Evolutionary conservation across 2,329 filamentous ascomycete species (phyloP), one percentile per base, ranked within the genome.

Genomic region (Acrodontium crateriforme): DNA sequence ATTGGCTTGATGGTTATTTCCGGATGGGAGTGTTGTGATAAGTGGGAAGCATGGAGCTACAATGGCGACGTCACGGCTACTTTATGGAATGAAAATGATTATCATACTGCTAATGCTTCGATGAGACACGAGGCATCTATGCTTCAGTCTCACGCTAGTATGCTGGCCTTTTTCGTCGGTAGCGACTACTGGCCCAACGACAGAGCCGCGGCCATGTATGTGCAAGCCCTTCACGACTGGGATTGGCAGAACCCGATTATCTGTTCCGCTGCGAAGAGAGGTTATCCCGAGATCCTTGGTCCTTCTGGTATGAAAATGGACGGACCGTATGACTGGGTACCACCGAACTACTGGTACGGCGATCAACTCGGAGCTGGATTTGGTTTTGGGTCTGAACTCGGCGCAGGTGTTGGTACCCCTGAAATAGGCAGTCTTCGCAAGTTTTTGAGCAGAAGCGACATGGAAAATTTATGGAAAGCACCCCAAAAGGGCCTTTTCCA

Each of bases 41-140:
- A 58, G 45, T 21, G 61, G 47, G 40, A 62, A 60, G 9, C 46
- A 35, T 37, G 60, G 58, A 12, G 50, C 51, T 4, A 47, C 44
- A 6, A 62, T 38, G 35, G 57, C 58, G 14, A 60, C 40, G n/a
- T 34, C 15, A 29, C 31, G 2, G 27, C 31, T 4, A 22, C 28
- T 2, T 16, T 29, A 3, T 34, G 31, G 31, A 28, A 34, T 16
- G 18, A 26, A 1, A 30, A 30, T 10, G 31, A 34, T 16, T 34
- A 34, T 13, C n/a, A 27, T 15, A 34, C 31, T 16, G 31, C 31
- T 6, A 26, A 30, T 11, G 12, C 15, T 11, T 27, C 22, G 7
- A 34, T 34, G 28, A 25, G 28, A 9, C 23, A 34, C 13, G 31
- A 34, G 12, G 27, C 24, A 2, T 15, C 27, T 8, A 30, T 30